Conservation (phyloP, 768 basidiomycete species). For the Tylopilus sp. region DNA sequence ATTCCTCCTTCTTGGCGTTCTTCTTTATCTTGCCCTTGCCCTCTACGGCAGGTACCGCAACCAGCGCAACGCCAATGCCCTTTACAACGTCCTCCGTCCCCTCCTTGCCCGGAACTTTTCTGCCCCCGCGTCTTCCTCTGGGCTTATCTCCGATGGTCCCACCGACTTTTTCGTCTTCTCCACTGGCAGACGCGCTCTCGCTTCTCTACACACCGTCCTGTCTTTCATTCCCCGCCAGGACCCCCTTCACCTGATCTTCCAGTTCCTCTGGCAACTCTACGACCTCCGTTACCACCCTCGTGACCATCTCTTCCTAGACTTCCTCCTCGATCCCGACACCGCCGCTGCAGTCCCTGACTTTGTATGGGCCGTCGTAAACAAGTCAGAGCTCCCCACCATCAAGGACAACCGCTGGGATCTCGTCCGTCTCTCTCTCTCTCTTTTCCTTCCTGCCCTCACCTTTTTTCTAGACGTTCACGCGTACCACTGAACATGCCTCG, state of each 20-base stretch:
- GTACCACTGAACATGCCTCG: conserved; percentile 60
- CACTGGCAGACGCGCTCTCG: conserved; percentile 75
- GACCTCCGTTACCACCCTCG: conserved; percentile 70
- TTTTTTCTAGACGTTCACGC: conserved; percentile 71
- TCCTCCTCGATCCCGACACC: conserved; percentile 52
- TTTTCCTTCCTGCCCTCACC: background rate
- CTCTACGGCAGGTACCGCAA: conserved; percentile 63
- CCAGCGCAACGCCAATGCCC: conserved; percentile 53
- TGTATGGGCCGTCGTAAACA: conserved; percentile 82
- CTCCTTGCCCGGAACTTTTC: conserved; percentile 75
- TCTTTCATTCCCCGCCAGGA: conserved; percentile 83
- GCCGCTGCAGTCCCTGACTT: conserved; percentile 52
- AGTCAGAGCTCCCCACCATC: conserved; percentile 69
- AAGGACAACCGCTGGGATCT: conserved; percentile 82
- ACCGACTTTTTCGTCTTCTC: conserved; percentile 84
- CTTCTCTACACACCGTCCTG: conserved; percentile 77
- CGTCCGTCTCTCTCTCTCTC: conserved; percentile 44
- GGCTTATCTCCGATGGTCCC: conserved; percentile 63
- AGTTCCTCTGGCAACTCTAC: conserved; percentile 58
- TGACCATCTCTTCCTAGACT: conserved; percentile 77
- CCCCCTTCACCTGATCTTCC: conserved; percentile 60
- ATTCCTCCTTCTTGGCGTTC: conserved; percentile 47
- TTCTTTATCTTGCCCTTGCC: conserved; percentile 55
- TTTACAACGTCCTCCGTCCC: conserved; percentile 59
- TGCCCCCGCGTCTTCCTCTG: conserved; percentile 48